These are phyloP conservation scores for Apiospora aurea DNA, from an alignment of 2,329 filamentous ascomycete species.

Conservation along the genomic window DNA sequence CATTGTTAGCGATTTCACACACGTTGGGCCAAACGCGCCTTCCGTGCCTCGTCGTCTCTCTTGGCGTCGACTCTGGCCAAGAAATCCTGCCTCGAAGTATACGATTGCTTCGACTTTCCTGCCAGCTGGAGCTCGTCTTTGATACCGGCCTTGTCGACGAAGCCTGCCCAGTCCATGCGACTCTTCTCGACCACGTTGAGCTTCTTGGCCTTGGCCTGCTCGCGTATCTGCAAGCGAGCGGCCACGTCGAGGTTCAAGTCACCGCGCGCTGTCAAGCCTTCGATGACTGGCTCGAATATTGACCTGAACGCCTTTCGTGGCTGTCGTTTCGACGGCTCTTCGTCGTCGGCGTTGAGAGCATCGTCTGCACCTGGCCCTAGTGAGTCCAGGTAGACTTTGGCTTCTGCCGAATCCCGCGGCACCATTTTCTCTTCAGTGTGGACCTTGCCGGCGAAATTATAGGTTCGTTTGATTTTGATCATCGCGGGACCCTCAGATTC, in stretches of 20 bases:
- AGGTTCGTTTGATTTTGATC: constrained; percentile 73
- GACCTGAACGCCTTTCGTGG: constrained; percentile 67
- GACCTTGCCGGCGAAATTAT: constrained; percentile 77
- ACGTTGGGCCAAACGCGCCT: constrained; percentile 55
- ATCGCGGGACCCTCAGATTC: constrained; percentile 44
- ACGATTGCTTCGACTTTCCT: constrained; percentile 70
- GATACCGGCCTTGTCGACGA: constrained; percentile 74
- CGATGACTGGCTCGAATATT: constrained; percentile 64
- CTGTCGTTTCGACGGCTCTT: constrained; percentile 48
- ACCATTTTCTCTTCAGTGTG: constrained; percentile 77
- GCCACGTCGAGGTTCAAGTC: constrained; percentile 67
- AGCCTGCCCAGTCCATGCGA: constrained; percentile 76
- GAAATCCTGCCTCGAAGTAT: constrained; percentile 68
- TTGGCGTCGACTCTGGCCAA: constrained; percentile 69
- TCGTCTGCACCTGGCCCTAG: constrained; percentile 43
- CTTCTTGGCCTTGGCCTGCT: constrained; percentile 62
- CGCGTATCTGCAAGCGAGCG: constrained; percentile 55
- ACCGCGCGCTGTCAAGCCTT: constrained; percentile 51
- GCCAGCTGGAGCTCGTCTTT: constrained; percentile 72
- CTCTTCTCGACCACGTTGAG: constrained; percentile 77
- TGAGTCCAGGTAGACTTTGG: constrained; percentile 67
- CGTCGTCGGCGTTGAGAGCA: constrained; percentile 32
- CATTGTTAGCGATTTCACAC: constrained; percentile 29
- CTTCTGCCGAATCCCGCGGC: constrained; percentile 69
- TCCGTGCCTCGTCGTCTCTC: constrained; percentile 66